These are phyloP conservation scores for Fraxinus velutina DNA, from an alignment of 305 asterid genomes.

Conservation along the genomic window DNA sequence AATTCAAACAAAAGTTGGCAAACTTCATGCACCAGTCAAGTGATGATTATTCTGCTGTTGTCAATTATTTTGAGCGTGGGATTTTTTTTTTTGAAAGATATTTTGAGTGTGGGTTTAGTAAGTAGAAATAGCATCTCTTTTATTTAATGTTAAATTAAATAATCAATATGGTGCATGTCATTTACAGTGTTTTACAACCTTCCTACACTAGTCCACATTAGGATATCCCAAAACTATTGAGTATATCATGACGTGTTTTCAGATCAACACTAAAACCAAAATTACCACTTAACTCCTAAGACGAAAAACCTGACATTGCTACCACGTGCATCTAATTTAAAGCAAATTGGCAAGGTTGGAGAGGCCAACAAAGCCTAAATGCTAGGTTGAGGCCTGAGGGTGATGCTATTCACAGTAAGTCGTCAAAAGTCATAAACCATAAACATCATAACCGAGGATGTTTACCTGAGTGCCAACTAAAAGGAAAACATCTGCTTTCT, in stretches of 20 bases:
- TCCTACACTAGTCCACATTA: background rate
- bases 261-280: background rate
- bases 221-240: background rate
- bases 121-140: background rate
- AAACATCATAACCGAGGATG: slow-evolving; percentile 9
- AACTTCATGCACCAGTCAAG: background rate
- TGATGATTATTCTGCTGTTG: background rate
- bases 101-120: background rate
- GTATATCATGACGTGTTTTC: background rate
- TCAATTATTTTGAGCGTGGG: background rate
- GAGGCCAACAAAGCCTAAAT: background rate
- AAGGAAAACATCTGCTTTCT: slow-evolving; percentile 91
- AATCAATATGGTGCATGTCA: background rate
- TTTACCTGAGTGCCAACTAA: slow-evolving; percentile 95
- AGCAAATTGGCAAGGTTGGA: background rate
- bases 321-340: background rate
- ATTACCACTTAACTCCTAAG: background rate
- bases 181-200: background rate
- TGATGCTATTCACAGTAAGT: background rate
- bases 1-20: background rate
- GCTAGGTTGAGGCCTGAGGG: background rate
- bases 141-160: background rate
- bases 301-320: background rate
- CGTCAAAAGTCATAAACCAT: slow-evolving; percentile 6
- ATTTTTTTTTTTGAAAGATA: too few species aligned